Evolutionary conservation across 192 early-diverging fungal genomes (phyloP).

Genomic region (Phlyctochytrium planicorne): DNA sequence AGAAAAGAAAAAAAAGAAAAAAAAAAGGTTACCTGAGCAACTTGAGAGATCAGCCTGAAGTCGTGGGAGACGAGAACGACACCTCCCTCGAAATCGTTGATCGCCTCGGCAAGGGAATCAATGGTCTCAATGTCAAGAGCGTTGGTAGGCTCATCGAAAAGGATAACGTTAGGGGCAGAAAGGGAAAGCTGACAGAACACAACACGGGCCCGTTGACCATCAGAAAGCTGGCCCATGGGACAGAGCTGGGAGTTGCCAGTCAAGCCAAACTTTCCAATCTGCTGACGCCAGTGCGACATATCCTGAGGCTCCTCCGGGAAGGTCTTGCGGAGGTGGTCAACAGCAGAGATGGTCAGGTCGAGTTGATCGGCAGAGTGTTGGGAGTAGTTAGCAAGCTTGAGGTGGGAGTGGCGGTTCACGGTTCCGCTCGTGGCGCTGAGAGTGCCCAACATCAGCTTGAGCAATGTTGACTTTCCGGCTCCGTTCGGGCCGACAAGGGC

Average conservation of each 20-base stretch:
- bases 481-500: conserved; percentile 90
- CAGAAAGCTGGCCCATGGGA: conserved; percentile 83
- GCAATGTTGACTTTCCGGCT: conserved; percentile 92
- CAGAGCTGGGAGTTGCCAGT: conserved; percentile 91
- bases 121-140: conserved; percentile 87
- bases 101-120: conserved; percentile 92
- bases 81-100: conserved; percentile 93
- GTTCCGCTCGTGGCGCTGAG: conserved; percentile 81
- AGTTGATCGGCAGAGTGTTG: conserved; percentile 99
- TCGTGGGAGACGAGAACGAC: conserved; percentile 98
- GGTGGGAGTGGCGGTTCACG: conserved; percentile 83
- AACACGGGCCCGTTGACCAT: conserved; percentile 93
- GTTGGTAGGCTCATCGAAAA: conserved; percentile 99
- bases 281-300: conserved; percentile 84
- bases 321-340: conserved; percentile 85
- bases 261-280: conserved; percentile 91
- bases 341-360: conserved; percentile 78
- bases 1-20: not conserved
- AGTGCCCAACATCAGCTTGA: conserved; percentile 95
- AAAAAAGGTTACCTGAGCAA: conserved; percentile 70
- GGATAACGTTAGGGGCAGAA: conserved; percentile 85
- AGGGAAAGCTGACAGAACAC: conserved; percentile 95
- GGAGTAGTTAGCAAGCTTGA: conserved; percentile 95
- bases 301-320: conserved; percentile 85
- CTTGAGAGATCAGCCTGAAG: conserved; percentile 95